These are phyloP conservation scores for Physcomitrium patens DNA, from an alignment of 225 moss, liverwort and hornwort species.

Conservation along the genomic window DNA sequence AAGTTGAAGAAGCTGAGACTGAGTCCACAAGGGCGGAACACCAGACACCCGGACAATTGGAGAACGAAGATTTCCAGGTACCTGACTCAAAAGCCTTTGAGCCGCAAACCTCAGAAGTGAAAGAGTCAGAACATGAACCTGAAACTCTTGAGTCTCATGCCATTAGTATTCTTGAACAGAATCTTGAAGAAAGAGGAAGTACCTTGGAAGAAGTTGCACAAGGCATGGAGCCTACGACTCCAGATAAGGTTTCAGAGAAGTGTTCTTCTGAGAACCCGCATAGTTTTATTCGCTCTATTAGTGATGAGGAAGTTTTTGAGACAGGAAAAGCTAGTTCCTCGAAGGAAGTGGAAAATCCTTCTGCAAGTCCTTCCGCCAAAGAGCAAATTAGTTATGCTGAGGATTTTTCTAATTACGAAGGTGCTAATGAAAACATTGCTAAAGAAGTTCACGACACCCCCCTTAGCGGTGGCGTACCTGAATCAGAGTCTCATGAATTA, in stretches of 20 bases:
- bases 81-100: constrained; percentile 15
- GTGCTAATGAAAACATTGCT: constrained; percentile 31
- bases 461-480: constrained; percentile 36
- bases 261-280: constrained; percentile 27
- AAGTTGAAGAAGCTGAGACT: constrained; percentile 19
- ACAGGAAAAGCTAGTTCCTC: constrained; percentile 3
- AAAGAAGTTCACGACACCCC: constrained; percentile 41
- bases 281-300: constrained; percentile 27
- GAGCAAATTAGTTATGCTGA: neutral
- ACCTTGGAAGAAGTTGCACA: constrained; percentile 22
- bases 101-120: constrained; percentile 14
- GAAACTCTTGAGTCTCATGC: constrained; percentile 12
- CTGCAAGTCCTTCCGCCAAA: neutral
- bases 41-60: neutral
- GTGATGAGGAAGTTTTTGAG: constrained; percentile 34
- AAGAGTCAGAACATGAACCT: constrained; percentile 19
- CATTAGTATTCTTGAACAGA: constrained; percentile 16
- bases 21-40: constrained; percentile 19
- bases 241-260: constrained; percentile 41
- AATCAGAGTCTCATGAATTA: constrained; percentile 44
- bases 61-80: constrained; percentile 21
- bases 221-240: constrained; percentile 47
- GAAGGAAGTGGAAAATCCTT: constrained; percentile 11
- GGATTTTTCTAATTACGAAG: constrained; percentile 20
- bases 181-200: constrained; percentile 17